Evolutionary conservation across 768 basidiomycete genomes (phyloP), one percentile per base, ranked within the genome.

Genomic region (Tubosaeta sp.): DNA sequence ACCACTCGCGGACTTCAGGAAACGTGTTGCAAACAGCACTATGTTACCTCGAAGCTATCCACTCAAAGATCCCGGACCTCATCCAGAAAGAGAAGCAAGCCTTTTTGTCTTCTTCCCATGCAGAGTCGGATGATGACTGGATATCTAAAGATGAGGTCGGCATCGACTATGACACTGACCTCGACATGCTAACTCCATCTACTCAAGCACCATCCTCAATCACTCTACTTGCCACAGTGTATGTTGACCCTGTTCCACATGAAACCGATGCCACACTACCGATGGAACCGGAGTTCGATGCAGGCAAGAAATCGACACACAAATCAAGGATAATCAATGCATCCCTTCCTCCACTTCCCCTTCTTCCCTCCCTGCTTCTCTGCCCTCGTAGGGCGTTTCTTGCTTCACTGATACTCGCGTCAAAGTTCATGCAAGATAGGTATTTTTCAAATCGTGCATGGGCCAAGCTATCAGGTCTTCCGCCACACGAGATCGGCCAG

Each of bases 361-460:
- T 65, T 6, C 79, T 87, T n/a, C 86, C 87, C 1, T 90, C 86
- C 0, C 88, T 90, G 0, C 79, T 97, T 26, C 77, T 91, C 38
- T 95, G 94, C 62, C 91, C 94, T 2, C 82, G 93, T 26, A 81
- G 94, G 25, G 82, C 91, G 0, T 97, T 97, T 70, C 76, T 97
- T 9, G 91, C 91, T 0, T 84, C 90, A 0, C 74, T 97, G 38
- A 91, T 97, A 51, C 76, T 92, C 47, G 95, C 94, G 0, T 87
- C 88, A 14, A 97, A 97, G 61, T 95, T 95, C 65, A 83, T 88
- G 55, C 92, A 95, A 72, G 94, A 97, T 63, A 85, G 90, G 46
- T 91, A 88, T 39, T 97, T 95, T 61, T 93, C 91, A 13, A 95
- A 97, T 66, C 82, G 84, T 26, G 93, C 94, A 16, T 97, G 95